Conservation (phyloP, 768 basidiomycete genomes). For the Suillus discolor region DNA sequence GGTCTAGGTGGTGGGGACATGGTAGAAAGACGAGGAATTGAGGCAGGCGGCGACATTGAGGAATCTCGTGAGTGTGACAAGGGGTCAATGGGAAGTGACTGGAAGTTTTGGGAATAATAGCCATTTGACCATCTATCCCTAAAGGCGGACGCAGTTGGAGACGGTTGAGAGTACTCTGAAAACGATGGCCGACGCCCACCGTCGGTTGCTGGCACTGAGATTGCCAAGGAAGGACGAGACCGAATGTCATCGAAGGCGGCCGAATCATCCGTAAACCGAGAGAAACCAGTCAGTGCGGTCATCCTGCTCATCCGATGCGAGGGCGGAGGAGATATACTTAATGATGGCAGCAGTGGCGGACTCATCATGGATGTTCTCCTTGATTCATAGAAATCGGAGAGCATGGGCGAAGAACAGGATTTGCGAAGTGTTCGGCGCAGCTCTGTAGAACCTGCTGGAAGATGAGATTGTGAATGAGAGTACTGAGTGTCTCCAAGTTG, state of each 20-base stretch:
- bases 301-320: conserved; percentile 30
- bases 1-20: conserved; percentile 63
- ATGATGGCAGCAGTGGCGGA: conserved; percentile 48
- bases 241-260: conserved; percentile 22
- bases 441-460: conserved; percentile 26
- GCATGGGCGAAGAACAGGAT: conserved; percentile 55
- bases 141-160: conserved; percentile 83
- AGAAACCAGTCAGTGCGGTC: conserved; percentile 17
- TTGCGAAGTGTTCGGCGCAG: conserved; percentile 40
- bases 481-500: conserved; percentile 43
- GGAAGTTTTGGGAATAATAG: conserved; percentile 34
- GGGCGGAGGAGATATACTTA: conserved; percentile 32
- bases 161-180: conserved; percentile 70
- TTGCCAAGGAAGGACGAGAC: conserved; percentile 49
- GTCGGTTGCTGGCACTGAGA: conserved; percentile 46
- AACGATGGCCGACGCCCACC: conserved; percentile 51
- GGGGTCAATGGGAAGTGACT: conserved; percentile 16
- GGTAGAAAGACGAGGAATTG: conserved; percentile 23
- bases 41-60: conserved; percentile 19
- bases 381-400: conserved; percentile 46
- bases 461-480: conserved; percentile 61
- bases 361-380: conserved; percentile 38
- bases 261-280: conserved; percentile 37
- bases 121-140: conserved; percentile 50
- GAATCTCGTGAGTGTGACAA: conserved; percentile 24